Conservation (phyloP, 306 rosid genomes). For the Vicia sativa region DNA sequence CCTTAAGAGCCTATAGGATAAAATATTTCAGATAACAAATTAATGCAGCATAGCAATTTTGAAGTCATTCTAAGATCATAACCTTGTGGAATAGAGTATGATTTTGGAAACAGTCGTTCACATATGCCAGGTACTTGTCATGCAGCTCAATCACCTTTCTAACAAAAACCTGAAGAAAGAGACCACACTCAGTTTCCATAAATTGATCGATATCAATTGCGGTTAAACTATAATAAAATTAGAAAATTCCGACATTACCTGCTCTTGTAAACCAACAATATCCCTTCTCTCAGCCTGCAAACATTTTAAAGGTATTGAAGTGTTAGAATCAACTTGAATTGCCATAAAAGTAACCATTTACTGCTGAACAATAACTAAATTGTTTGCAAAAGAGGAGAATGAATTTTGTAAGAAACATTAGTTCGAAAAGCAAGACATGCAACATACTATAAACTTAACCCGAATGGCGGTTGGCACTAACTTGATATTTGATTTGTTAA, state of each 20-base stretch:
- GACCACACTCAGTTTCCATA: constrained; percentile 36
- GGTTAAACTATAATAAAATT: not conserved
- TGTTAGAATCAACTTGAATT: constrained; percentile 37
- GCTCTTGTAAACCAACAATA: constrained; percentile 78
- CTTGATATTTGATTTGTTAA: constrained; percentile 11
- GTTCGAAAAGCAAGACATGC: constrained; percentile 5
- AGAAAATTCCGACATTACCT: constrained; percentile 45
- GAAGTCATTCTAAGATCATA: constrained; percentile 40
- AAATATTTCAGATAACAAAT: constrained; percentile 32
- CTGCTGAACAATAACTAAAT: constrained; percentile 11
- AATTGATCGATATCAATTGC: not conserved
- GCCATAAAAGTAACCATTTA: constrained; percentile 11
- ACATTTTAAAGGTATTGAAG: constrained; percentile 34
- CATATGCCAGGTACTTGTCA: constrained; percentile 83
- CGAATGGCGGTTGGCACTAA: constrained; percentile 7
- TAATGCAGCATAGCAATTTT: constrained; percentile 6
- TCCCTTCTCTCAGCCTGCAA: constrained; percentile 84
- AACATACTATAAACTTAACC: constrained; percentile 13
- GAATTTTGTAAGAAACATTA: constrained; percentile 6
- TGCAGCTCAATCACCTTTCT: constrained; percentile 91
- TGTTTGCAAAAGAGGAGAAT: constrained; percentile 16
- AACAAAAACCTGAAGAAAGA: constrained; percentile 74
- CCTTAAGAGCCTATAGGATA: constrained; percentile 75
- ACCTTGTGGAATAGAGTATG: constrained; percentile 95
- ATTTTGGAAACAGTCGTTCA: constrained; percentile 79